Base-by-base conservation (phyloP, 2,329 filamentous ascomycete genomes). In the Cryphonectria nitschkei region DNA sequence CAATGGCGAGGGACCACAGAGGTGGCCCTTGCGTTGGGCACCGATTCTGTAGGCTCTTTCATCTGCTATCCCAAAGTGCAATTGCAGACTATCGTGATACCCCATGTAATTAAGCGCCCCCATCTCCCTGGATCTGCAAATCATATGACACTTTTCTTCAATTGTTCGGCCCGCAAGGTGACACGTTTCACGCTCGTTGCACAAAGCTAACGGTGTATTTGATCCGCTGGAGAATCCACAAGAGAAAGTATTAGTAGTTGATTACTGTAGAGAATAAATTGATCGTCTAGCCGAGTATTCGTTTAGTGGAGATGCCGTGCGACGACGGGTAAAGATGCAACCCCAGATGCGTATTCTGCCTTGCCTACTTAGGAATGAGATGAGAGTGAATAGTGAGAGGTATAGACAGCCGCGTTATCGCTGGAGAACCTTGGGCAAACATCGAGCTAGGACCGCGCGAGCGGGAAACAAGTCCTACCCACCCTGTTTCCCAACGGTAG, bases 331-430 rank as follows among this genome's bases (percentile, higher is more conserved):
- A 50, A 50, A 50, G 46, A 50, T 50, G 46, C 46, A n/a, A 50
- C 46, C 46, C 46, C 8, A 50, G 22, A 0, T 50, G 46, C 46
- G 19, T 50, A 11, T 9, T 9, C 9, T 50, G 22, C 46, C 7
- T 50, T 50, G 46, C 46, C 46, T 50, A 50, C 46, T 50, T 50
- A 50, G 46, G 46, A n/a, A 50, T 50, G 46, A 50, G 46, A 50
- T 7, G 46, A 50, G 46, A 22, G 16, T 11, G 7, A 50, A 22
- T n/a, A 6, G 46, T 50, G 6, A 50, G 46, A 50, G 46, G 46
- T n/a, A 50, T 50, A 50, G 8, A n/a, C 46, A n/a, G 46, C 46
- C 46, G 46, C 46, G 46, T 50, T 50, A 50, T 50, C 22, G 46
- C 46, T 50, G 46, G 22, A 50, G 46, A 50, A 50, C 19, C 46